Percentiles rank a stretch among this genome's conserved stretches.
phyloP scores from a whole-genome alignment of 1,284 basidiomycete genomes.

The Tylopilus orsonianus region DNA sequence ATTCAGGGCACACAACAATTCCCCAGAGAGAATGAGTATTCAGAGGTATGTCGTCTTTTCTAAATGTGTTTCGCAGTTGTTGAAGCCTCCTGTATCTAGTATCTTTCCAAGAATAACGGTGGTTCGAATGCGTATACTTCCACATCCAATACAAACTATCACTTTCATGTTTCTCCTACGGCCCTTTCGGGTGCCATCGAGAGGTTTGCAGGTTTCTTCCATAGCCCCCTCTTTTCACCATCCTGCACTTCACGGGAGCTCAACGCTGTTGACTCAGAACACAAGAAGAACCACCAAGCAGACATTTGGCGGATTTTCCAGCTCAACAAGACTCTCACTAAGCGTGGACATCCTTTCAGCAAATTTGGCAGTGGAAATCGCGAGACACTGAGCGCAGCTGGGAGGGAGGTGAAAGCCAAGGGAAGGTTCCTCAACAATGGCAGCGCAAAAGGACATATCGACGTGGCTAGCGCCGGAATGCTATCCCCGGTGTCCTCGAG shows the following conservation, averaged over 20 bases:
- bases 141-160: conserved; percentile 92
- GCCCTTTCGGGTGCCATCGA: conserved; percentile 84
- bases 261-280: conserved; percentile 96
- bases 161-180: conserved; percentile 89
- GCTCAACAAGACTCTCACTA: conserved; percentile 87
- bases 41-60: conserved; percentile 50
- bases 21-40: conserved; percentile 92
- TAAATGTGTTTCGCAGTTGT: neutral
- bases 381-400: conserved; percentile 77
- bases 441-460: conserved; percentile 5
- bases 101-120: conserved; percentile 89
- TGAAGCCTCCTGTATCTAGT: conserved; percentile 44
- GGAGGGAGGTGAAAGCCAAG: conserved; percentile 52
- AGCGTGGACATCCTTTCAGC: conserved; percentile 81
- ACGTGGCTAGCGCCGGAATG: conserved; percentile 30
- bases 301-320: conserved; percentile 98
- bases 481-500: conserved; percentile 55
- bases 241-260: conserved; percentile 94
- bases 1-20: conserved; percentile 76
- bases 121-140: conserved; percentile 93
- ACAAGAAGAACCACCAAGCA: conserved; percentile 97
- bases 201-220: conserved; percentile 94
- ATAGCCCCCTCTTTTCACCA: conserved; percentile 86
- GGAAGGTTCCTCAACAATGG: conserved; percentile 36
- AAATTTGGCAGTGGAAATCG: conserved; percentile 96